Base-by-base conservation (phyloP, 1,284 basidiomycete genomes). In the Sporisorium reilianum region DNA sequence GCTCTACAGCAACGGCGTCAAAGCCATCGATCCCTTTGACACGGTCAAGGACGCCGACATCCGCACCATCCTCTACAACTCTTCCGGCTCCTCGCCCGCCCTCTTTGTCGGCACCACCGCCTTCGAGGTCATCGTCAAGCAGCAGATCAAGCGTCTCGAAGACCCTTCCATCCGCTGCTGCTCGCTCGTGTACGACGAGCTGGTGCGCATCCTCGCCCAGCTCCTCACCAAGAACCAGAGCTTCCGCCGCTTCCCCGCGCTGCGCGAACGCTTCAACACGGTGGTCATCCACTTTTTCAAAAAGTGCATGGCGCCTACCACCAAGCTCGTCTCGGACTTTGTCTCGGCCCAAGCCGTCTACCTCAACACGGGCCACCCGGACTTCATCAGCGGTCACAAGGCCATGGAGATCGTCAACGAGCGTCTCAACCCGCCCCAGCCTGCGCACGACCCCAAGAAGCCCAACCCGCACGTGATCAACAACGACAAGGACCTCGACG, bases 191-290 rank as follows among this genome's bases (percentile, higher is more conserved):
- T 99, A 99, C 85, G 97, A 99, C 85, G 97, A 99, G 86, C 87
- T 99, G 59, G 97, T 99, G 80, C 98, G 98, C 88, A 97, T 99
- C 65, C 98, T 97, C 85, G 96, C 99, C 85, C 97, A 96, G 82
- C 88, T 98, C 0, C 88, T 99, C 83, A 97, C 95, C 86, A 97
- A 95, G 8, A 93, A 91, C 84, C 85, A 89, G 59, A 96, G 97
- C 86, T 88, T 99, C 25, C 92, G 95, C 88, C 90, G 96, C 25
- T 99, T 98, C 88, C 97, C 97, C 20, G 89, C 90, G 41, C 87
- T 99, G 28, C 95, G 98, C 81, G 90, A 95, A 0, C 94, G 97
- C 81, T 87, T 99, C 40, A 92, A 99, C 77, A 96, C 99, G 84
- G 93, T 93, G 23, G 94, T 99, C 16, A 97, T 95, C 0, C 97